These are phyloP conservation scores for Candida manassasensis DNA, from an alignment of 805 yeast species.

Conservation along the genomic window DNA sequence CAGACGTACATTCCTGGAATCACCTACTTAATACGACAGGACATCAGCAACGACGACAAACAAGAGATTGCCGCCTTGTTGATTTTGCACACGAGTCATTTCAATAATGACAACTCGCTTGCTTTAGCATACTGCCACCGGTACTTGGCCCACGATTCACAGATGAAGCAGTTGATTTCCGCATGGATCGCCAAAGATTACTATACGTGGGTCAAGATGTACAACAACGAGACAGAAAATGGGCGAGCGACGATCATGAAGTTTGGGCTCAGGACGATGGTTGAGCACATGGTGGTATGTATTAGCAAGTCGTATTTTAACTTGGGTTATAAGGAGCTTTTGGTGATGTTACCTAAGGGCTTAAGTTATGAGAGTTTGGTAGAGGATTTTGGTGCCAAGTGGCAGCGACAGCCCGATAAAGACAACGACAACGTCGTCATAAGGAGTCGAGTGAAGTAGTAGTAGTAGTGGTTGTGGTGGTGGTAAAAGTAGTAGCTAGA, in stretches of 20 bases:
- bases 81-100: constrained; percentile 44
- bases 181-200: constrained; percentile 30
- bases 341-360: constrained; percentile 23
- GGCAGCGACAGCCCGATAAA: constrained; percentile 20
- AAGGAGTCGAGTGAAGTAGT: too few species aligned
- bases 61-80: constrained; percentile 39
- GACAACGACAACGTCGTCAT: constrained; percentile 23
- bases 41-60: constrained; percentile 19
- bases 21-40: constrained; percentile 31
- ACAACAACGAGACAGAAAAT: constrained; percentile 29
- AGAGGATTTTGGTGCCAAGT: constrained; percentile 17
- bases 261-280: constrained; percentile 34
- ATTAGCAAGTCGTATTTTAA: constrained; percentile 35
- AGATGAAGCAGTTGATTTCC: constrained; percentile 14
- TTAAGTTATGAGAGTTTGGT: constrained; percentile 16
- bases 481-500: too few species aligned
- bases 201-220: constrained; percentile 24
- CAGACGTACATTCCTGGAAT: constrained; percentile 54
- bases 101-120: constrained; percentile 24
- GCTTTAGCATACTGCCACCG: constrained; percentile 29
- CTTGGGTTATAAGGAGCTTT: constrained; percentile 22
- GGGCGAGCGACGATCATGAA: constrained; percentile 35
- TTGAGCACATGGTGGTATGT: constrained; percentile 25
- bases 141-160: constrained; percentile 16
- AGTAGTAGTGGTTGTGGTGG: too few species aligned